phyloP scores from a whole-genome alignment of 441 rosid species.

The Sinapis alba region DNA sequence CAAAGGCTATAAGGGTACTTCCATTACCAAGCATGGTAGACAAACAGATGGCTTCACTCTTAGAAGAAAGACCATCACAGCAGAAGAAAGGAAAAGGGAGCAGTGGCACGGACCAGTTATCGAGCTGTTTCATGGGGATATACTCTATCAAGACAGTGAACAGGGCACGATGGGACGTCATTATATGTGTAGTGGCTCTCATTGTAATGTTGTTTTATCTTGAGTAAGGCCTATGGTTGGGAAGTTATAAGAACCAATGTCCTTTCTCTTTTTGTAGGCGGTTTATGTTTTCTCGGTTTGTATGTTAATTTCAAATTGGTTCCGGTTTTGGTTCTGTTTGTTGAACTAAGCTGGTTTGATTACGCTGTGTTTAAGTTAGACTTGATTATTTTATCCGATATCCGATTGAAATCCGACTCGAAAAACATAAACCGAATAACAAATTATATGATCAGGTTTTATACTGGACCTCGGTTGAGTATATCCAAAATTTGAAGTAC shows the following conservation, averaged over 20 bases:
- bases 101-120: background rate
- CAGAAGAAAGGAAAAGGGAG: slow-evolving; percentile 14
- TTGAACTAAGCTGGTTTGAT: no score
- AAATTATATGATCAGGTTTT: no score
- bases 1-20: slow-evolving; percentile 20
- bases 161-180: slow-evolving; percentile 18
- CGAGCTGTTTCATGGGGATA: slow-evolving; percentile 33
- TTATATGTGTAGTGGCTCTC: slow-evolving; percentile 11
- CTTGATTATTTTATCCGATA: no score
- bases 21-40: slow-evolving; percentile 37
- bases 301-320: no score
- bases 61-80: slow-evolving; percentile 15
- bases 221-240: slow-evolving; percentile 12
- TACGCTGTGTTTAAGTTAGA: no score
- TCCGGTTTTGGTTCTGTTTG: no score
- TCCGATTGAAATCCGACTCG: no score
- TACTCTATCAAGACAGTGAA: slow-evolving; percentile 37
- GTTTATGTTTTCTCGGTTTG: no score
- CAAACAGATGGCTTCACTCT: slow-evolving; percentile 18
- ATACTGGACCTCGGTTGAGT: no score
- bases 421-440: no score
- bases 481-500: no score
- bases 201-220: slow-evolving; percentile 14
- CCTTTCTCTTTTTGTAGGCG: no score
- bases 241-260: background rate